Evolutionary conservation across 306 rosid species (phyloP).

Genomic region (Vigna unguiculata): DNA sequence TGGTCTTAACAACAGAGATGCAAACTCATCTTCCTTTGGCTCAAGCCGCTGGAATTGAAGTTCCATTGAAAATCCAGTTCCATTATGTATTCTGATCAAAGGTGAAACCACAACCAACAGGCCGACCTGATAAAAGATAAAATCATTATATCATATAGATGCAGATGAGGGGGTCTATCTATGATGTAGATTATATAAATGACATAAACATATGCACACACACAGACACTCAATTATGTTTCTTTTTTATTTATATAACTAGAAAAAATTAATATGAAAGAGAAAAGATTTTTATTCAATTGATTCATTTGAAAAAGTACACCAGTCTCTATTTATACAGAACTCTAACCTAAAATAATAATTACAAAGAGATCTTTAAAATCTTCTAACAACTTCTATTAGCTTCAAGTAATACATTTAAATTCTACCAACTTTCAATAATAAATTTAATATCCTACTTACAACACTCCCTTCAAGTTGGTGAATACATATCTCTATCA

Average conservation of each 20-base stretch:
- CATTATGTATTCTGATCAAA: conserved; percentile 76
- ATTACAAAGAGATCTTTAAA: no score
- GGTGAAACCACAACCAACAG: conserved; percentile 77
- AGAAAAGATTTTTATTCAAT: no score
- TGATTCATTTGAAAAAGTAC: no score
- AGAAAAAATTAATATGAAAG: no score
- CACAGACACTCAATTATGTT: not conserved
- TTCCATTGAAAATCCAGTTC: conserved; percentile 76
- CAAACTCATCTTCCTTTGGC: conserved; percentile 73
- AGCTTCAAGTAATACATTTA: no score
- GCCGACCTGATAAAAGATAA: conserved; percentile 59
- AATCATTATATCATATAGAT: not conserved
- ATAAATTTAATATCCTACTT: no score
- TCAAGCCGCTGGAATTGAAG: conserved; percentile 75
- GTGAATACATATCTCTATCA: no score
- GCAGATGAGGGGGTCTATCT: conserved; percentile 22
- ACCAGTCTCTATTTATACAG: no score
- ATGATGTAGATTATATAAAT: conserved; percentile 5
- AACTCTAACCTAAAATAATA: no score
- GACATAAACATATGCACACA: not conserved
- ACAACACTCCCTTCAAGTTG: no score
- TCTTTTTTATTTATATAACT: conserved; percentile 12
- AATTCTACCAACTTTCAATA: no score
- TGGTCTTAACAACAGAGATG: conserved; percentile 68
- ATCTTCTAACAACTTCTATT: no score